Evolutionary conservation across 2,329 filamentous ascomycete genomes (phyloP).

Genomic region (Neofusicoccum laricinum): DNA sequence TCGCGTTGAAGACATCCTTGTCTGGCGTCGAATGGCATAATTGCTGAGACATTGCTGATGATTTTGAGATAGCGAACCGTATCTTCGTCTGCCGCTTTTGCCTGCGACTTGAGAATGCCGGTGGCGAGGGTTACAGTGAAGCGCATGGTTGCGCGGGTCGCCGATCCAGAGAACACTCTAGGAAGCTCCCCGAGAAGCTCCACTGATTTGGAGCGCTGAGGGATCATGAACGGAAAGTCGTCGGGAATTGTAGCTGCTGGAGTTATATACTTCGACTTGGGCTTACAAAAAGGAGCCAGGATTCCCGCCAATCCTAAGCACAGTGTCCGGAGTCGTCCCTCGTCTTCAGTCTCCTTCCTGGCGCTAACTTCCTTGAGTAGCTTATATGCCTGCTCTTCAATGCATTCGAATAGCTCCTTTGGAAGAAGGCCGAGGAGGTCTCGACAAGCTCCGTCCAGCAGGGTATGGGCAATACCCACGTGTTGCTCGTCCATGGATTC

Average conservation of each 20-base stretch:
- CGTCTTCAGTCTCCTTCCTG: not conserved
- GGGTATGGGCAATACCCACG: slow-evolving; percentile 29
- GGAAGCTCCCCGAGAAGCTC: not conserved
- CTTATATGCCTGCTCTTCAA: slow-evolving; percentile 1
- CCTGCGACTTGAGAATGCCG: slow-evolving; percentile 26
- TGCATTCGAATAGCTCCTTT: slow-evolving; percentile 9
- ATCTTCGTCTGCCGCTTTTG: slow-evolving; percentile 26
- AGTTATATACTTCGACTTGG: not conserved
- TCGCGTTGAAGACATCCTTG: not conserved
- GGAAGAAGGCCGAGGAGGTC: slow-evolving; percentile 28
- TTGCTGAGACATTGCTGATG: slow-evolving; percentile 17
- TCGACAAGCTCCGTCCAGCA: slow-evolving; percentile 36
- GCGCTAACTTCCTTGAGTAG: not conserved
- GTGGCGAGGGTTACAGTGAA: slow-evolving; percentile 31
- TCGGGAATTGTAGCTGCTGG: not conserved
- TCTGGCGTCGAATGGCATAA: not conserved
- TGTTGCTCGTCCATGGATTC: slow-evolving; percentile 24
- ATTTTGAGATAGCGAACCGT: slow-evolving; percentile 32
- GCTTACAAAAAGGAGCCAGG: not conserved
- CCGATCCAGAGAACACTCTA: not conserved
- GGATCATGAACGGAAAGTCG: not conserved
- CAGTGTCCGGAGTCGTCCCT: not conserved
- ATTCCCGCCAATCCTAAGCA: slow-evolving; percentile 3
- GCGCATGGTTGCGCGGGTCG: slow-evolving; percentile 27
- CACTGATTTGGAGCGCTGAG: not conserved